phyloP scores from a whole-genome alignment of 371 early-diverging fungal species.

The Mortierella sp. region DNA sequence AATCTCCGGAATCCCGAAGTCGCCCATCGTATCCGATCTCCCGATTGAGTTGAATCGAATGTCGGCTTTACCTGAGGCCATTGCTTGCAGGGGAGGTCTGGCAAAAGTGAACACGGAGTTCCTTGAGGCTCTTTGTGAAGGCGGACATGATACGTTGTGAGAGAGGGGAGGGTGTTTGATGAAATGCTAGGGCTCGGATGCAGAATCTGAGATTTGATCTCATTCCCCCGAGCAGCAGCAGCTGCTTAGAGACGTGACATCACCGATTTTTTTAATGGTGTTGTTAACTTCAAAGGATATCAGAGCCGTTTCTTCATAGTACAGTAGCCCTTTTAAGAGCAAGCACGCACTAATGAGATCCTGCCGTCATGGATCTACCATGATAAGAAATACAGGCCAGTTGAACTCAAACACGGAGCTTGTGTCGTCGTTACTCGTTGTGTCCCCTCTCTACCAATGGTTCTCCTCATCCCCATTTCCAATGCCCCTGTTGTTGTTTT shows the following conservation, averaged over 20 bases:
- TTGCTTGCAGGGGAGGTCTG: constrained; percentile 87
- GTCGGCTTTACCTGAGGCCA: constrained; percentile 81
- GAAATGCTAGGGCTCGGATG: constrained; percentile 6
- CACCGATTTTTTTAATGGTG: too few species aligned
- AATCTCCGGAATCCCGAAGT: background rate
- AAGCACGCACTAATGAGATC: background rate
- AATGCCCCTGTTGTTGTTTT: too few species aligned
- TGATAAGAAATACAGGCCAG: background rate
- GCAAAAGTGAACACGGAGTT: constrained; percentile 93
- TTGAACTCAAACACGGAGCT: constrained; percentile 10
- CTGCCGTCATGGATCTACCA: background rate
- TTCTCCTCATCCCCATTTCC: background rate
- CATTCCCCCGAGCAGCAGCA: too few species aligned
- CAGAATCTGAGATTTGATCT: too few species aligned
- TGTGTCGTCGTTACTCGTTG: background rate
- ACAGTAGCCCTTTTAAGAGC: background rate
- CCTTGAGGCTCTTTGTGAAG: constrained; percentile 79
- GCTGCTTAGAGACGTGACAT: too few species aligned
- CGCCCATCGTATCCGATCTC: background rate
- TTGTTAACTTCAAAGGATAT: background rate
- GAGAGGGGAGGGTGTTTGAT: constrained; percentile 21
- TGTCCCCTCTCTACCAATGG: background rate
- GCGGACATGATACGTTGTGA: constrained; percentile 30
- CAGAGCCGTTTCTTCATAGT: background rate
- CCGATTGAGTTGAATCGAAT: background rate